Evolutionary conservation across 139 green algal species (phyloP).

Genomic region (Chlorella sp.): DNA sequence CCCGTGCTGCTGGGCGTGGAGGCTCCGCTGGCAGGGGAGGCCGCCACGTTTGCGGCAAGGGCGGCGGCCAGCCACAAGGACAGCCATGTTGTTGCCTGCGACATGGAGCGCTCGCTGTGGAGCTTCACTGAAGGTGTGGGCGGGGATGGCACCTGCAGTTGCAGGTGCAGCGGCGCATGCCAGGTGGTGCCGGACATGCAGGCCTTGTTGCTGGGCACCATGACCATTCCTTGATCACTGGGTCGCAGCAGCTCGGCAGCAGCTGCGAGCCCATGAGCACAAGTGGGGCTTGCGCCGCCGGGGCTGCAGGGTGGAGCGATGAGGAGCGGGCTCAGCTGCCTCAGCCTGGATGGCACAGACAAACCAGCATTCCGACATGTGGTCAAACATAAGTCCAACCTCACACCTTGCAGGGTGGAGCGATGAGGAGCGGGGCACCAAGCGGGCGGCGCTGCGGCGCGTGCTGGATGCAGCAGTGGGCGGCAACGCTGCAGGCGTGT

Average conservation of each 20-base stretch:
- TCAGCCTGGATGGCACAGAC: too few species aligned
- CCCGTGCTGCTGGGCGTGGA: slow-evolving; percentile 69
- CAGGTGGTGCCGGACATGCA: too few species aligned
- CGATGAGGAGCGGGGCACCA: slow-evolving; percentile 52
- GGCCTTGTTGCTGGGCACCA: too few species aligned
- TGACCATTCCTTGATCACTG: too few species aligned
- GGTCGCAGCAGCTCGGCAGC: too few species aligned
- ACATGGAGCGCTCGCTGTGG: slow-evolving; percentile 84
- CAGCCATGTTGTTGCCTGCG: slow-evolving; percentile 61
- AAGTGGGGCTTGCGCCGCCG: too few species aligned
- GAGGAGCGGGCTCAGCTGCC: too few species aligned
- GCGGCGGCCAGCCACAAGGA: slow-evolving; percentile 57
- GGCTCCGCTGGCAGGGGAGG: background rate
- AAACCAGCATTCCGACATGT: too few species aligned
- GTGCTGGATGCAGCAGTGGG: slow-evolving; percentile 74
- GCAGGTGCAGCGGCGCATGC: too few species aligned
- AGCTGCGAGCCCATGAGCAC: too few species aligned
- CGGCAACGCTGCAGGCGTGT: slow-evolving; percentile 50
- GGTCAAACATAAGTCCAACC: too few species aligned
- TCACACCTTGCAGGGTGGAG: slow-evolving; percentile 43
- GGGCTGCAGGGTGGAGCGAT: too few species aligned
- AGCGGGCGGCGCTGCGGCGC: slow-evolving; percentile 60
- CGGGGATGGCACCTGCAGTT: background rate
- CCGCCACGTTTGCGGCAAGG: background rate
- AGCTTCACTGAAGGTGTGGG: slow-evolving; percentile 61